Evolutionary conservation across 2,329 filamentous ascomycete genomes (phyloP), one percentile per base, ranked within the genome.

Genomic region (Cytospora schulzeri): DNA sequence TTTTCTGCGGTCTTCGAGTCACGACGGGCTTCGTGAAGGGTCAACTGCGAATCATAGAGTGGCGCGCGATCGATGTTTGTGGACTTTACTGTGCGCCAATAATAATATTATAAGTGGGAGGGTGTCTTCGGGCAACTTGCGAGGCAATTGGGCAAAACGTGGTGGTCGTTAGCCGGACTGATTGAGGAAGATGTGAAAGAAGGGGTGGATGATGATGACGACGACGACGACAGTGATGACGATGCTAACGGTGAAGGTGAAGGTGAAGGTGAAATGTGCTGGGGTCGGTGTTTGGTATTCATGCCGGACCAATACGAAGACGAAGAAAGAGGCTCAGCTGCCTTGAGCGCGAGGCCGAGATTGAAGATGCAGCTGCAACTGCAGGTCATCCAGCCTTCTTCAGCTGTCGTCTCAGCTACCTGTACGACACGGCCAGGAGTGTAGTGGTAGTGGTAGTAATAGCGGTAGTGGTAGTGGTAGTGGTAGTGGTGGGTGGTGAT

Each of bases 21-120:
- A 62, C 60, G 60, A 62, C 50, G 50, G 60, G 60, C 60, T 53
- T 14, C 38, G 60, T 62, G 41, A 54, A 48, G 60, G 55, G 52
- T 54, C 38, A 28, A 33, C 38, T 57, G 52, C 64, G 55, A 63
- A 66, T 66, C 55, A 63, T 54, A 41, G 41, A 51, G 59, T 26
- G 55, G 35, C 29, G 35, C 55, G 56, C 53, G 35, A 51, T 55
- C 52, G 50, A 55, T 26, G 45, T 31, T 61, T 61, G 51, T 61
- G 51, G 59, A n/a, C 45, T 22, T 48, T 24, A 48, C 45, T 24
- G 45, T 48, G 45, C 45, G 45, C n/a, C 45, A 48, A 48, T 48
- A 48, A 48, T 24, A 48, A 48, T 48, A 48, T 24, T 24, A 48
- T 24, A 54, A 48, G 28, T 26, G 51, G 41, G 51, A 54, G 33